Evolutionary conservation across 2,329 filamentous ascomycete species (phyloP).

Genomic region (Eutypa lata): DNA sequence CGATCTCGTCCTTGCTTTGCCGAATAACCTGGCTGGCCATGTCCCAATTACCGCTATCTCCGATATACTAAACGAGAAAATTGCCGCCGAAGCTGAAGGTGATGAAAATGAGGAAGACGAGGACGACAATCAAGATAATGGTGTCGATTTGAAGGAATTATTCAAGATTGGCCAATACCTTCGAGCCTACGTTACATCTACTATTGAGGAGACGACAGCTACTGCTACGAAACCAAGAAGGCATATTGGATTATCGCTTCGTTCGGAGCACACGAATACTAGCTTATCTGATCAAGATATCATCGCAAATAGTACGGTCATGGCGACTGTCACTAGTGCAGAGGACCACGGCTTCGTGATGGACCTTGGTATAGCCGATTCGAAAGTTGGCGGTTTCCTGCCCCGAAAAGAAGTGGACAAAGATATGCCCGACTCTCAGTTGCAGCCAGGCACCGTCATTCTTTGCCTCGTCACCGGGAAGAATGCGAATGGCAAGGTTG

Average conservation of each 20-base stretch:
- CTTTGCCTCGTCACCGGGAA: slow-evolving; percentile 77
- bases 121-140: slow-evolving; percentile 48
- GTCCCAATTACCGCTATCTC: slow-evolving; percentile 92
- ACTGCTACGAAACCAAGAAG: slow-evolving; percentile 64
- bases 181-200: slow-evolving; percentile 78
- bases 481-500: slow-evolving; percentile 73
- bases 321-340: slow-evolving; percentile 86
- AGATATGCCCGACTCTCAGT: slow-evolving; percentile 58
- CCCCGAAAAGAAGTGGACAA: slow-evolving; percentile 76
- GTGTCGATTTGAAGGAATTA: slow-evolving; percentile 69
- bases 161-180: slow-evolving; percentile 87
- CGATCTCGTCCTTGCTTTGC: slow-evolving; percentile 77
- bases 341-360: slow-evolving; percentile 95
- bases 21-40: slow-evolving; percentile 90
- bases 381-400: slow-evolving; percentile 75
- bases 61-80: slow-evolving; percentile 68
- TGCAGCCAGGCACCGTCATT: slow-evolving; percentile 82
- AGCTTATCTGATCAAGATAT: slow-evolving; percentile 71
- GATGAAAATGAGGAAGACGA: slow-evolving; percentile 54
- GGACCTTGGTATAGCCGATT: slow-evolving; percentile 75
- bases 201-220: slow-evolving; percentile 58
- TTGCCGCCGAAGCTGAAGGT: slow-evolving; percentile 65
- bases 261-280: slow-evolving; percentile 74
- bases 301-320: slow-evolving; percentile 72
- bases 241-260: slow-evolving; percentile 82